Evolutionary conservation across 768 basidiomycete species (phyloP).

Genomic region (Cubamyces sp.): DNA sequence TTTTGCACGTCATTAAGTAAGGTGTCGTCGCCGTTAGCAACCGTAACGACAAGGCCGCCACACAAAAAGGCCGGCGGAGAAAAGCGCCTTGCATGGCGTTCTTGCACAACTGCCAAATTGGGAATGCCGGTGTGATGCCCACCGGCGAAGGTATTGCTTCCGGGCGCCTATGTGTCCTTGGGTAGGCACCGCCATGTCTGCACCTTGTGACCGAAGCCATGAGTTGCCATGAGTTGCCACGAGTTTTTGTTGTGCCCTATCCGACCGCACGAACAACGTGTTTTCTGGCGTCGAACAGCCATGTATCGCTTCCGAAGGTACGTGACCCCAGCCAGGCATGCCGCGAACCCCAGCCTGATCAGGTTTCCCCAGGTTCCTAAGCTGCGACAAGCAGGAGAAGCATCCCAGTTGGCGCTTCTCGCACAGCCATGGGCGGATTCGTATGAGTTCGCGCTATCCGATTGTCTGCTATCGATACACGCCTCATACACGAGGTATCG

Average conservation of each 20-base stretch:
- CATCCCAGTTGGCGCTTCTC: not conserved
- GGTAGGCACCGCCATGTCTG: not conserved
- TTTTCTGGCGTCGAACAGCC: not conserved
- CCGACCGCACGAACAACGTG: not conserved
- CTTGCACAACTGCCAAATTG: not conserved
- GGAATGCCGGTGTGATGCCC: not conserved
- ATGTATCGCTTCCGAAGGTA: not conserved
- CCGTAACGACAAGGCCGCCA: no score
- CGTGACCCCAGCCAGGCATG: not conserved
- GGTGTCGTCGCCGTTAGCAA: no score
- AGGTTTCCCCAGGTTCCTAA: not conserved
- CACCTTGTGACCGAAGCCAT: not conserved
- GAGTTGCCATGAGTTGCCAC: not conserved
- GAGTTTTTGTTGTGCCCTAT: not conserved
- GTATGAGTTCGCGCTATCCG: not conserved
- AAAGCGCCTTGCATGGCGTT: not conserved
- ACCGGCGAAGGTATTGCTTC: not conserved
- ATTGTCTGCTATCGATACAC: not conserved
- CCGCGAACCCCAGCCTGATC: not conserved
- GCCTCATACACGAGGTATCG: not conserved
- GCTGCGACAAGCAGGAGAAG: not conserved
- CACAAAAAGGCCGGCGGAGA: no score
- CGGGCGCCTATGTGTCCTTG: no score
- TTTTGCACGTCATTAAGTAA: no score
- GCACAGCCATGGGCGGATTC: not conserved